Evolutionary conservation across 2,329 filamentous ascomycete genomes (phyloP).

Genomic region (Fusarium sp.): DNA sequence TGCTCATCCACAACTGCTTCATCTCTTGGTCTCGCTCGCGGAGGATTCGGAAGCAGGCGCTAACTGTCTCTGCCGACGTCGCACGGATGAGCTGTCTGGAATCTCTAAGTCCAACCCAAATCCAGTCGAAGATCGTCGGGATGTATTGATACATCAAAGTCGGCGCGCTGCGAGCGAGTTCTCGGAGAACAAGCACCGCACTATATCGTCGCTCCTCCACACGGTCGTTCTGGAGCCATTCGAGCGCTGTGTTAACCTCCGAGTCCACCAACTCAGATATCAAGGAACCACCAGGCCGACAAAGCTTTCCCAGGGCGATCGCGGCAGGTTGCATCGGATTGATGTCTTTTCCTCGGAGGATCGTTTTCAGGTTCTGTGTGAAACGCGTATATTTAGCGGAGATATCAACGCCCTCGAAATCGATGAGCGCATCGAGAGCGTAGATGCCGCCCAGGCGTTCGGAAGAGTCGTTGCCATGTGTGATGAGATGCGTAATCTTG

Average conservation of each 20-base stretch:
- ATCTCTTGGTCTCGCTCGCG: constrained; percentile 90
- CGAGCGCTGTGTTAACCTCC: constrained; percentile 94
- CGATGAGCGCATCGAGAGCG: constrained; percentile 91
- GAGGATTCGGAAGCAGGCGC: constrained; percentile 95
- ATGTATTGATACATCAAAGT: constrained; percentile 97
- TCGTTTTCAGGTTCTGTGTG: constrained; percentile 86
- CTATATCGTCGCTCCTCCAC: constrained; percentile 94
- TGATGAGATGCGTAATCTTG: constrained; percentile 74
- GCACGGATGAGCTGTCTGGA: constrained; percentile 90
- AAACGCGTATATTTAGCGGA: constrained; percentile 95
- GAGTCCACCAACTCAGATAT: constrained; percentile 97
- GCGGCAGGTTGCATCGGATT: constrained; percentile 92
- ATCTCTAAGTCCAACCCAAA: constrained; percentile 95
- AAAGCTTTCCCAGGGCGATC: constrained; percentile 88
- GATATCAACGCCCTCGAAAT: constrained; percentile 95
- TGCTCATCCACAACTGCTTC: constrained; percentile 87
- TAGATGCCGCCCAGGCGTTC: constrained; percentile 93
- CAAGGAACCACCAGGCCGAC: constrained; percentile 90
- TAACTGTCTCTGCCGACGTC: constrained; percentile 92
- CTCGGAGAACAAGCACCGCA: constrained; percentile 89
- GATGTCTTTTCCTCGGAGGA: constrained; percentile 91
- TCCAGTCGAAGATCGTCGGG: constrained; percentile 92
- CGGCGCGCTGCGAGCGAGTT: constrained; percentile 91
- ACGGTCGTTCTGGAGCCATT: constrained; percentile 96
- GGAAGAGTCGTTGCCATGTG: constrained; percentile 85